A percentile compares a stretch with the other conserved stretches of the same genome.
Conservation (phyloP, 345 rosid genomes). For the Dipteronia sinensis region DNA sequence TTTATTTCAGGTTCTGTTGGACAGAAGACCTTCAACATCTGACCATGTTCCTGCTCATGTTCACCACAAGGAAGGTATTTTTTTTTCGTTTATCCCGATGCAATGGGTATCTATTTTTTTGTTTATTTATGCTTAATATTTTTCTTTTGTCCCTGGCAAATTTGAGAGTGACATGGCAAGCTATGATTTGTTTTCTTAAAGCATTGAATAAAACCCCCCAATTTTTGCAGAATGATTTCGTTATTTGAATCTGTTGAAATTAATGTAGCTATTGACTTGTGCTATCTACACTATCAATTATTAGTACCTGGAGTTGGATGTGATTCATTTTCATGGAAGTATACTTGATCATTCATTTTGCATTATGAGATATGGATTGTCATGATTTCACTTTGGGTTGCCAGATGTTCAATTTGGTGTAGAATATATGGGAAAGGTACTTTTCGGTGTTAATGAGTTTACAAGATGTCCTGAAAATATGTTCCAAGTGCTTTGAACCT, state of each 20-base stretch:
- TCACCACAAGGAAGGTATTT: slow-evolving; percentile 51
- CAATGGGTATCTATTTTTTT: too few species aligned
- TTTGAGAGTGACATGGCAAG: neutral
- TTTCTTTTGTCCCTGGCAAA: neutral
- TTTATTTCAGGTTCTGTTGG: slow-evolving; percentile 36
- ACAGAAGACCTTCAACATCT: slow-evolving; percentile 35
- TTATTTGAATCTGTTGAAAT: neutral
- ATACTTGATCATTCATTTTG: neutral
- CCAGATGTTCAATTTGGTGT: neutral
- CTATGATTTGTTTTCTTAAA: neutral
- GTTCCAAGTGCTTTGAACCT: neutral
- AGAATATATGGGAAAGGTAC: neutral
- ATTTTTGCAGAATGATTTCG: neutral
- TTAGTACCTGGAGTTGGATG: neutral
- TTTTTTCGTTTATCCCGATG: too few species aligned
- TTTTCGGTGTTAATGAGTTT: neutral
- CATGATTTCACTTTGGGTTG: neutral
- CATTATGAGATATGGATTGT: neutral
- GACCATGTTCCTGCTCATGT: slow-evolving; percentile 39
- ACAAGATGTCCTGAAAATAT: neutral
- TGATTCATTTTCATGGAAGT: neutral
- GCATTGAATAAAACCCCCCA: neutral
- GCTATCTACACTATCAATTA: neutral
- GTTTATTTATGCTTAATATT: neutral
- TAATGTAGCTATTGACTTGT: neutral